A percentile compares a stretch with the other conserved stretches of the same genome.
These are phyloP conservation scores for Amoeboaphelidium protococcarum DNA, from an alignment of 371 early-diverging fungal species.

Conservation along the genomic window DNA sequence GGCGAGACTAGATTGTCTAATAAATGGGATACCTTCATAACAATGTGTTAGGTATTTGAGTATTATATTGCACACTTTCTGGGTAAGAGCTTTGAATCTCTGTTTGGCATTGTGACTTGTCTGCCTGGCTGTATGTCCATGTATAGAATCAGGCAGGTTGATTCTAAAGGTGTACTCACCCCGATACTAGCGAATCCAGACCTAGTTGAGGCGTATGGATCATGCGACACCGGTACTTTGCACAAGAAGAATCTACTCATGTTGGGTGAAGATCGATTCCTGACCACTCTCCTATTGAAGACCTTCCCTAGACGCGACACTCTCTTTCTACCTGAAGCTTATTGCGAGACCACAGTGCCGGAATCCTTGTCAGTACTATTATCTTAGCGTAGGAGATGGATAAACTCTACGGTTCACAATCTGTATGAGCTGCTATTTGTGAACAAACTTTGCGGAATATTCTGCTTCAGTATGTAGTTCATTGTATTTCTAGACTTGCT, in stretches of 20 bases:
- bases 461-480: conserved; percentile 96
- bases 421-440: conserved; percentile 73
- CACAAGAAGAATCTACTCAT: conserved; percentile 20
- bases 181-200: conserved; percentile 70
- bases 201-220: conserved; percentile 13
- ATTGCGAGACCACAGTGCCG: conserved; percentile 84
- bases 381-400: too few species aligned
- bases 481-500: too few species aligned
- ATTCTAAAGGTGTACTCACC: conserved; percentile 22
- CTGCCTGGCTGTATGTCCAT: conserved; percentile 85
- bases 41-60: conserved; percentile 40
- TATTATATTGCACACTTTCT: conserved; percentile 86
- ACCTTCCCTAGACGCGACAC: conserved; percentile 22
- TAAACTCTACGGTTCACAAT: conserved; percentile 95
- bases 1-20: too few species aligned
- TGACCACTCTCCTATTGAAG: conserved; percentile 51
- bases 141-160: conserved; percentile 69
- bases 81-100: conserved; percentile 70
- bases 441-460: conserved; percentile 79
- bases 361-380: too few species aligned
- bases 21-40: conserved; percentile 57
- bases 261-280: conserved; percentile 31
- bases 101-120: conserved; percentile 92
- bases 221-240: conserved; percentile 15
- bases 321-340: conserved; percentile 80